Base-by-base conservation (phyloP, 2,329 filamentous ascomycete species). In the Rutstroemia sp. region DNA sequence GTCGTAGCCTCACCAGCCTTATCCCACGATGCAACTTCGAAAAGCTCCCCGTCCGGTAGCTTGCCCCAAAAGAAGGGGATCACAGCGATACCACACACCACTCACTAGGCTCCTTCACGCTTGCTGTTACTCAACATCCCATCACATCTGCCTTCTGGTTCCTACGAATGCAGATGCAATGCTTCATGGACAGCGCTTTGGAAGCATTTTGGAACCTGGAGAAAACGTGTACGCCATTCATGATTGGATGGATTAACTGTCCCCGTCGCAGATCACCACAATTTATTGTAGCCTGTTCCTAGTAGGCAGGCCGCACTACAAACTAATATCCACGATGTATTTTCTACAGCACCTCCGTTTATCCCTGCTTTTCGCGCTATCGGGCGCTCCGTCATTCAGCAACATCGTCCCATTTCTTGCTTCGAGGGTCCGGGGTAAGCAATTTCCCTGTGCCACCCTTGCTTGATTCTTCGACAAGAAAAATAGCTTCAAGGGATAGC, bases 181-280 rank as follows among this genome's bases (percentile, higher is more conserved):
- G 51, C 53, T 53, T 50, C 52, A 48, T 56, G 9, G 10, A 21
- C 30, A 17, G 46, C 36, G 51, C 39, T 27, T 30, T 51, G 47
- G 47, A 58, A 58, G 47, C 38, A 25, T 58, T 56, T 34, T 56
- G 47, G 52, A 58, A 58, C 53, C 47, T 51, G 52, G 47, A 56
- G 51, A 58, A 50, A 51, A 53, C 49, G 49, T 56, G 48, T 39
- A 27, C 50, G 34, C 16, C 36, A 42, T 17, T 30, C 38, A 55
- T 42, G 39, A 44, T 51, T 55, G 25, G 53, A 16, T 51, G 25
- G 46, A 6, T 51, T 25, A 17, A 23, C 38, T 3, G 34, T 50
- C 21, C 38, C 21, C 12, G 3, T 9, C 38, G 46, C 23, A 50
- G 53, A 55, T 45, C 47, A 51, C 44, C 27, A 44, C 47, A 44